Percentiles rank a stretch among this genome's conserved stretches.
Conservation (phyloP, 2,329 filamentous ascomycete species). For the Diaporthe capsici region DNA sequence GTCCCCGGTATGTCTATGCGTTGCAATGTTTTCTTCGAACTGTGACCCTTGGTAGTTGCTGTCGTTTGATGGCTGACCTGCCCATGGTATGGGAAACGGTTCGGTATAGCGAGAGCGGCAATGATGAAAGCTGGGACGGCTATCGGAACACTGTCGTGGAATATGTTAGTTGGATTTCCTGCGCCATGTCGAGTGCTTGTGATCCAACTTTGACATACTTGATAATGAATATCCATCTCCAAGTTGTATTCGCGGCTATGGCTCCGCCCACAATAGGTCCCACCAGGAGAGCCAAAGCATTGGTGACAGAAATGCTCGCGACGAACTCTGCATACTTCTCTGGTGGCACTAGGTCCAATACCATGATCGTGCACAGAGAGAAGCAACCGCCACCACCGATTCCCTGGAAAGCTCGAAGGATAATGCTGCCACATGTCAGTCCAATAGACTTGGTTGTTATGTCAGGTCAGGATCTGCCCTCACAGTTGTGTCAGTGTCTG, state of each 20-base stretch:
- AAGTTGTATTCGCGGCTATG: conserved; percentile 31
- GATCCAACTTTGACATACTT: conserved; percentile 32
- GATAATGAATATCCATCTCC: conserved; percentile 48
- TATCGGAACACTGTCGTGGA: background rate
- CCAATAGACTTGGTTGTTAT: background rate
- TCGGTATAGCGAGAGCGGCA: background rate
- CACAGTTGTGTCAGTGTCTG: conserved; percentile 16
- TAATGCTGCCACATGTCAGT: background rate
- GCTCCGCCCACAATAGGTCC: conserved; percentile 41
- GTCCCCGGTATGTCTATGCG: conserved; percentile 4
- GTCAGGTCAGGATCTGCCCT: too few species aligned
- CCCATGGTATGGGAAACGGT: background rate
- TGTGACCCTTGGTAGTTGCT: background rate
- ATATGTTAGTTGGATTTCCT: background rate
- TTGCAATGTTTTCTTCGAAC: too few species aligned
- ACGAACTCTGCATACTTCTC: conserved; percentile 5
- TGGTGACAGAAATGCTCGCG: conserved; percentile 47
- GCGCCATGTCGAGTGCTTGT: too few species aligned
- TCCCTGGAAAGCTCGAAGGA: conserved; percentile 8
- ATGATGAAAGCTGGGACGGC: background rate
- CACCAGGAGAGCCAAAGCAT: conserved; percentile 52
- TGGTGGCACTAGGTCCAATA: background rate
- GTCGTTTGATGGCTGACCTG: background rate
- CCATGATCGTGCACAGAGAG: background rate
- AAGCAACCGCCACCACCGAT: background rate